Percentiles rank a stretch among this genome's conserved stretches.
Conservation (phyloP, 2,329 filamentous ascomycete species). For the Fusarium buharicum region DNA sequence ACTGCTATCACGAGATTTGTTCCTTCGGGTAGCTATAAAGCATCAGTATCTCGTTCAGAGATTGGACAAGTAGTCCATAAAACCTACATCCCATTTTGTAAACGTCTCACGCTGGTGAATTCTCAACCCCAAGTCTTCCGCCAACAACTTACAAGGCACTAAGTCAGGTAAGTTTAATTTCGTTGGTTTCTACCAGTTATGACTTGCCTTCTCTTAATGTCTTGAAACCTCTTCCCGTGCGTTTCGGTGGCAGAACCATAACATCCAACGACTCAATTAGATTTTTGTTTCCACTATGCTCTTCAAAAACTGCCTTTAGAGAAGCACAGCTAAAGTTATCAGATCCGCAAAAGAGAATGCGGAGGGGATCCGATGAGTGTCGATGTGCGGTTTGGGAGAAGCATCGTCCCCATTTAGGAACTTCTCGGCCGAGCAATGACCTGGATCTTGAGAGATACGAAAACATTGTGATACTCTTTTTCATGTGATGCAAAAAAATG, state of each 20-base stretch:
- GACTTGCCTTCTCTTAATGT: slow-evolving; percentile 69
- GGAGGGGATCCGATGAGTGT: slow-evolving; percentile 67
- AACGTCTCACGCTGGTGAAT: slow-evolving; percentile 85
- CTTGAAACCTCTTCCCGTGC: slow-evolving; percentile 79
- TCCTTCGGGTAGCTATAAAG: slow-evolving; percentile 62
- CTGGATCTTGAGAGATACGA: slow-evolving; percentile 17
- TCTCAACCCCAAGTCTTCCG: slow-evolving; percentile 69
- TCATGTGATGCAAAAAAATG: background rate
- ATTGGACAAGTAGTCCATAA: background rate
- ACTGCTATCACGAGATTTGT: slow-evolving; percentile 89
- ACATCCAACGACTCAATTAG: slow-evolving; percentile 84
- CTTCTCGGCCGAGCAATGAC: slow-evolving; percentile 14
- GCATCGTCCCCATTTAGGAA: slow-evolving; percentile 23
- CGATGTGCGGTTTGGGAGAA: slow-evolving; percentile 31
- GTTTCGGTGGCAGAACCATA: slow-evolving; percentile 81
- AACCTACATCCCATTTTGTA: slow-evolving; percentile 77
- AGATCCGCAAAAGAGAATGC: slow-evolving; percentile 93
- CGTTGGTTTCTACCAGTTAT: background rate
- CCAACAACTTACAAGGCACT: slow-evolving; percentile 80
- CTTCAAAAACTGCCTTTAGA: slow-evolving; percentile 73
- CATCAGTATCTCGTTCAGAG: slow-evolving; percentile 8
- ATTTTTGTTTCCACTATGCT: slow-evolving; percentile 62
- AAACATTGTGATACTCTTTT: slow-evolving; percentile 31
- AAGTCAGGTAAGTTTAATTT: background rate
- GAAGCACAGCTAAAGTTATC: slow-evolving; percentile 89